These are phyloP conservation scores for Fusarium denticulatum DNA, from an alignment of 2,329 filamentous ascomycete species.

Conservation along the genomic window DNA sequence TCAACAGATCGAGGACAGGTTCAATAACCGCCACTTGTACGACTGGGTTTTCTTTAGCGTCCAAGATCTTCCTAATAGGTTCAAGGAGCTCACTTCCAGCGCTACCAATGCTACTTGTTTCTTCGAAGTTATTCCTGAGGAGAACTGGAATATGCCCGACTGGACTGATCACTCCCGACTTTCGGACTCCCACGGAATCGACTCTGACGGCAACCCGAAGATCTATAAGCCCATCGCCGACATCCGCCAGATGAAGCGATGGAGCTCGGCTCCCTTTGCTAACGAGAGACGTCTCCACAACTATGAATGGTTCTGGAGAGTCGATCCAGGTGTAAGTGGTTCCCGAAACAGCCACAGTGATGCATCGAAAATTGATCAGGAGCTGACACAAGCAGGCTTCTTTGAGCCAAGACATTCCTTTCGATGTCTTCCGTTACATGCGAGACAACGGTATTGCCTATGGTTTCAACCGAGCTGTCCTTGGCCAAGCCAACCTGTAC, in stretches of 20 bases:
- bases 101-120: constrained; percentile 76
- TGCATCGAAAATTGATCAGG: background rate
- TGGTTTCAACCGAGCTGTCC: constrained; percentile 65
- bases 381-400: constrained; percentile 54
- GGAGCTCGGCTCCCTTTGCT: constrained; percentile 87
- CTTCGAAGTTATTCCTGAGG: constrained; percentile 77
- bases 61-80: constrained; percentile 78
- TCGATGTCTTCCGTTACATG: constrained; percentile 90
- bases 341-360: background rate
- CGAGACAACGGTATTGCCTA: constrained; percentile 84
- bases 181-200: background rate
- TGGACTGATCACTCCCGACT: constrained; percentile 23
- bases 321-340: constrained; percentile 66
- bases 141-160: constrained; percentile 77
- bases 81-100: constrained; percentile 74
- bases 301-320: constrained; percentile 69
- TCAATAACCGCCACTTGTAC: constrained; percentile 85
- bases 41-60: constrained; percentile 92
- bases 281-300: constrained; percentile 74
- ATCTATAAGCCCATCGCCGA: constrained; percentile 6
- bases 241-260: constrained; percentile 79
- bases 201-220: background rate
- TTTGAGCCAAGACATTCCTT: constrained; percentile 72
- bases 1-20: constrained; percentile 64
- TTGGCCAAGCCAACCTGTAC: constrained; percentile 55